phyloP scores from a whole-genome alignment of 257 asterid species.

The Eucommia ulmoides region DNA sequence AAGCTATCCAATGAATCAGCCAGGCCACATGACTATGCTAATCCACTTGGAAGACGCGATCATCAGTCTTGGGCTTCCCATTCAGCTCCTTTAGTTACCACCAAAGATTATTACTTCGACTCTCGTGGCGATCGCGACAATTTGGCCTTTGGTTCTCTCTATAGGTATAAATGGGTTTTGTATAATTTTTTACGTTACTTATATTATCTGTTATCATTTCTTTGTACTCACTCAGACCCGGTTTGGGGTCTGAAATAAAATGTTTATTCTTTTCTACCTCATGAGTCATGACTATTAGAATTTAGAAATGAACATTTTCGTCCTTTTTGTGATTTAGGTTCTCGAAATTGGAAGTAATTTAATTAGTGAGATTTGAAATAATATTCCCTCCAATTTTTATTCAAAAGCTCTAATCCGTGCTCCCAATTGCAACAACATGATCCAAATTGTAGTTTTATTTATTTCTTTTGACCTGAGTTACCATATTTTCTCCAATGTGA shows the following conservation, averaged over 20 bases:
- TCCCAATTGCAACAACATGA: not conserved
- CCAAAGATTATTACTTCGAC: conserved; percentile 78
- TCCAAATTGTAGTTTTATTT: not conserved
- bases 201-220: too few species aligned
- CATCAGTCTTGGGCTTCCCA: conserved; percentile 56
- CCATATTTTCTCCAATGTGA: not conserved
- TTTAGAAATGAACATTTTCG: too few species aligned
- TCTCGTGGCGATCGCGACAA: conserved; percentile 85
- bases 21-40: conserved; percentile 23
- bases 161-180: too few species aligned
- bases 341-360: too few species aligned
- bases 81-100: conserved; percentile 17
- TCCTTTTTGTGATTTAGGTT: too few species aligned
- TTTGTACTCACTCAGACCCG: too few species aligned
- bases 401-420: not conserved
- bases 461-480: not conserved
- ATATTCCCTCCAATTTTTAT: too few species aligned
- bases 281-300: too few species aligned
- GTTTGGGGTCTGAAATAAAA: too few species aligned
- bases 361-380: too few species aligned
- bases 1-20: conserved; percentile 16
- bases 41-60: conserved; percentile 50
- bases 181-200: too few species aligned
- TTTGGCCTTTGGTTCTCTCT: conserved; percentile 70
- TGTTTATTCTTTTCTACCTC: too few species aligned